Base-by-base conservation (phyloP, 176 grass and related monocot genomes). In the Oryza glaberrima region DNA sequence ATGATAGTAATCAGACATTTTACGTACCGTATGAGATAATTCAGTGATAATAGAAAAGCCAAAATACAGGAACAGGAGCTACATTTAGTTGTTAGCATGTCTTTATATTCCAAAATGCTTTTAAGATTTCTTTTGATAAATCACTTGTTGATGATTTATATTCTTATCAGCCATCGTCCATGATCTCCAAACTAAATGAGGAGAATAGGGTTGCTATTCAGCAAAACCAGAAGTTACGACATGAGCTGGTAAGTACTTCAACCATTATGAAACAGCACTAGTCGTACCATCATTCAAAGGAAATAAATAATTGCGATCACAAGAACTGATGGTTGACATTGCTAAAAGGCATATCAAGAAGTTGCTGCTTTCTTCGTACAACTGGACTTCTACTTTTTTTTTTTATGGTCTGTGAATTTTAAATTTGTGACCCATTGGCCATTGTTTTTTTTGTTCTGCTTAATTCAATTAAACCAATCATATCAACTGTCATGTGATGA, bases 221-320 rank as follows among this genome's bases (percentile, higher is more conserved):
- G 91, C 91, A 94, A 85, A 99, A 94, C 73, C 91, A 96, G 90
- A 99, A 99, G 81, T 88, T 99, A 35, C 83, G 75, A 9, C 89
- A 99, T 83, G 96, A 99, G 81, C 79, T 99, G 83, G 96, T 99
- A 96, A 79, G 85, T 61, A 88, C 54, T 41, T 72, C 28, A 76
- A 34, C 30, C 86, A 79, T 65, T 76, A 7, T 64, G 41, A 60
- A 63, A 73, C 35, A 78, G 5, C 35, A 64, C 68, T 43, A 52
- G 35, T 89, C 20, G 49, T n/a, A 58, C 63, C 36, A 4, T 81
- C 12, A 48, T 23, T 73, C 3, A 26, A 67, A 73, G 19, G 13
- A 36, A 73, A 41, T 32, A 66, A 66, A 43, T 67, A 26, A 13
- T 48, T 76, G 17, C 65, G 54, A 69, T 78, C 25, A 7, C 19